These are phyloP conservation scores for Wallacemonas sp. DNA, from an alignment of 208 protist species.

Conservation along the genomic window DNA sequence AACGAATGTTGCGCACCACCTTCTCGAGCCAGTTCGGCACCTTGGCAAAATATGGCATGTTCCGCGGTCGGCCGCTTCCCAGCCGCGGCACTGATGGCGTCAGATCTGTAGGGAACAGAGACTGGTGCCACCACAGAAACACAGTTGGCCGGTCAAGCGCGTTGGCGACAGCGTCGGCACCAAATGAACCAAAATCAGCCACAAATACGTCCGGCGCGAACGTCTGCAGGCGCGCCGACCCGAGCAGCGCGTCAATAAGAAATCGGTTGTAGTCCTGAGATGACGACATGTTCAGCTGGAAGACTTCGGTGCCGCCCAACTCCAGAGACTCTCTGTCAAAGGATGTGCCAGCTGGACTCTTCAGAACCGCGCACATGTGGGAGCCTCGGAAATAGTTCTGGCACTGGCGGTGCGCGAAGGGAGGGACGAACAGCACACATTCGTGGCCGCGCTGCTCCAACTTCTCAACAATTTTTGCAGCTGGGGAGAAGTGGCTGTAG, in stretches of 20 bases:
- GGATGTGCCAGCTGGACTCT: neutral
- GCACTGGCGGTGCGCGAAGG: neutral
- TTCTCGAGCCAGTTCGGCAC: conserved; percentile 5
- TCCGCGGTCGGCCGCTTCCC: neutral
- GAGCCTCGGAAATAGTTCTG: neutral
- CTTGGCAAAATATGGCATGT: neutral
- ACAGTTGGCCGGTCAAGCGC: conserved; percentile 19
- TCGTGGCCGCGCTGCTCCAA: neutral
- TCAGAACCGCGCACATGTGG: neutral
- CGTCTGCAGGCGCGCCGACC: neutral
- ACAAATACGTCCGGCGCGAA: conserved; percentile 27
- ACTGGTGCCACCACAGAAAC: conserved; percentile 25
- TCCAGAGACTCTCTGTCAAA: neutral
- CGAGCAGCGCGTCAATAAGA: conserved; percentile 7
- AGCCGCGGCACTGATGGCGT: conserved; percentile 4
- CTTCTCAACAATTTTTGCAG: conserved; percentile 8
- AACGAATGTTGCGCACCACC: neutral
- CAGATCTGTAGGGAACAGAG: conserved; percentile 15
- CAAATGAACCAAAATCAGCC: conserved; percentile 24
- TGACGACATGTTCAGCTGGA: neutral
- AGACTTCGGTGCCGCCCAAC: conserved; percentile 3
- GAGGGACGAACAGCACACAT: conserved; percentile 4
- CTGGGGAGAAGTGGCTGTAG: conserved; percentile 4
- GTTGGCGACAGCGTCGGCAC: conserved; percentile 18
- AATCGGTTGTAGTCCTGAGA: conserved; percentile 3